These are phyloP conservation scores for Platanthera zijinensis DNA, from an alignment of 106 monocot species.

Conservation along the genomic window DNA sequence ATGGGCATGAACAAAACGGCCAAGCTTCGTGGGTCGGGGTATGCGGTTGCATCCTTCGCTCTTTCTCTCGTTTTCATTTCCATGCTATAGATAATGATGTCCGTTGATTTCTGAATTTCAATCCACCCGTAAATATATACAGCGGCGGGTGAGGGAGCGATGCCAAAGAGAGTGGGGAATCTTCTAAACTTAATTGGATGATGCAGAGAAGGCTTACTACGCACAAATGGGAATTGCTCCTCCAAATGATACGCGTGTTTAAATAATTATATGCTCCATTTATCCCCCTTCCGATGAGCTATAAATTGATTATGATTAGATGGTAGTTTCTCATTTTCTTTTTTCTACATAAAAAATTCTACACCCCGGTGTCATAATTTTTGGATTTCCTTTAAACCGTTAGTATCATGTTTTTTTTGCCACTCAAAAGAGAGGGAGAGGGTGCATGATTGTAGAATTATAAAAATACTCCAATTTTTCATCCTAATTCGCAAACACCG, in stretches of 20 bases:
- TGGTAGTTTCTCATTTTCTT: no score
- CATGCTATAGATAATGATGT: background rate
- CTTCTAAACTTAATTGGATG: conserved; percentile 32
- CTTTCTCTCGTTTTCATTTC: background rate
- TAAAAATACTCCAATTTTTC: no score
- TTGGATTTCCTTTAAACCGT: no score
- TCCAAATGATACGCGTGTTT: conserved; percentile 24
- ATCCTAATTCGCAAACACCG: no score
- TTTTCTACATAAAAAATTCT: no score
- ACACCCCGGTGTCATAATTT: no score
- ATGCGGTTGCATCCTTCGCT: background rate
- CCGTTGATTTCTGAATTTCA: background rate
- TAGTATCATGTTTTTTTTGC: no score
- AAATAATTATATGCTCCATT: background rate
- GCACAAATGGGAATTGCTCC: conserved; percentile 28
- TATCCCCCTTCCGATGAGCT: no score
- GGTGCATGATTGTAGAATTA: no score
- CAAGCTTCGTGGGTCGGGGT: conserved; percentile 5
- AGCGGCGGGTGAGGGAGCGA: conserved; percentile 35
- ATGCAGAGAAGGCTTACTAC: conserved; percentile 45
- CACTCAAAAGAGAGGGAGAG: no score
- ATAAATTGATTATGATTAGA: no score
- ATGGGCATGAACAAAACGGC: conserved; percentile 9
- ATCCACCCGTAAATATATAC: background rate
- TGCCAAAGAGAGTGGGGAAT: conserved; percentile 26